phyloP scores from a whole-genome alignment of 2,329 filamentous ascomycete species.

The Lachnellula occidentalis region DNA sequence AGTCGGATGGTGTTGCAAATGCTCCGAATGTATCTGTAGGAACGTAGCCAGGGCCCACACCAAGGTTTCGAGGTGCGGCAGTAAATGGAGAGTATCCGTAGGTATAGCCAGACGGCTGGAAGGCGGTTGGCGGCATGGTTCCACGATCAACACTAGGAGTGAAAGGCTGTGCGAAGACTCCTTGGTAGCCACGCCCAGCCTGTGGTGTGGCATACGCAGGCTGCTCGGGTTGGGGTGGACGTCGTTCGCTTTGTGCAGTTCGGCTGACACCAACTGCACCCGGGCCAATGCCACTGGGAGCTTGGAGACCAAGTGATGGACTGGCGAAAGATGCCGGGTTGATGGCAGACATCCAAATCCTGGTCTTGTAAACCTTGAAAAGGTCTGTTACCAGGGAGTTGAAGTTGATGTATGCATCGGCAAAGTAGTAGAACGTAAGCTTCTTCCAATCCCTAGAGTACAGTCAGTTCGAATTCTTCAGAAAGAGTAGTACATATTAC shows the following conservation, averaged over 20 bases:
- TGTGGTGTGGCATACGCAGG: slow-evolving; percentile 21
- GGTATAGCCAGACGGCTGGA: slow-evolving; percentile 36
- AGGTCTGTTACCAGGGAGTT: slow-evolving; percentile 94
- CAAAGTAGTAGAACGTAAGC: slow-evolving; percentile 97
- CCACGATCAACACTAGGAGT: slow-evolving; percentile 36
- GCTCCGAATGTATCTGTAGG: slow-evolving; percentile 40
- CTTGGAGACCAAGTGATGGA: slow-evolving; percentile 65
- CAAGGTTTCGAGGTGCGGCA: slow-evolving; percentile 33
- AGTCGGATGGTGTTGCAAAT: slow-evolving; percentile 39
- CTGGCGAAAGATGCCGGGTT: slow-evolving; percentile 94
- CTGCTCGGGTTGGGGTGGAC: slow-evolving; percentile 36
- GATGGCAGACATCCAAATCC: slow-evolving; percentile 99
- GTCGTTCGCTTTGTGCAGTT: slow-evolving; percentile 35
- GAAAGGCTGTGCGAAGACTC: slow-evolving; percentile 41
- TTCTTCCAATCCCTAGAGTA: slow-evolving; percentile 89
- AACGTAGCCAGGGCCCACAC: slow-evolving; percentile 32
- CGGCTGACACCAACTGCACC: slow-evolving; percentile 55
- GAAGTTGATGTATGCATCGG: slow-evolving; percentile 98
- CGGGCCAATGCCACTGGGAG: slow-evolving; percentile 60
- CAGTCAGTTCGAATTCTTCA: slow-evolving; percentile 14
- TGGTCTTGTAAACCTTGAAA: slow-evolving; percentile 98
- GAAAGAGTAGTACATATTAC: slow-evolving; percentile 49
- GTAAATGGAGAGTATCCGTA: slow-evolving; percentile 41
- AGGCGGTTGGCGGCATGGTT: slow-evolving; percentile 35
- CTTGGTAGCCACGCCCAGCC: slow-evolving; percentile 27